These are phyloP conservation scores for Epichloe sylvatica DNA, from an alignment of 2,329 filamentous ascomycete genomes.

Conservation along the genomic window DNA sequence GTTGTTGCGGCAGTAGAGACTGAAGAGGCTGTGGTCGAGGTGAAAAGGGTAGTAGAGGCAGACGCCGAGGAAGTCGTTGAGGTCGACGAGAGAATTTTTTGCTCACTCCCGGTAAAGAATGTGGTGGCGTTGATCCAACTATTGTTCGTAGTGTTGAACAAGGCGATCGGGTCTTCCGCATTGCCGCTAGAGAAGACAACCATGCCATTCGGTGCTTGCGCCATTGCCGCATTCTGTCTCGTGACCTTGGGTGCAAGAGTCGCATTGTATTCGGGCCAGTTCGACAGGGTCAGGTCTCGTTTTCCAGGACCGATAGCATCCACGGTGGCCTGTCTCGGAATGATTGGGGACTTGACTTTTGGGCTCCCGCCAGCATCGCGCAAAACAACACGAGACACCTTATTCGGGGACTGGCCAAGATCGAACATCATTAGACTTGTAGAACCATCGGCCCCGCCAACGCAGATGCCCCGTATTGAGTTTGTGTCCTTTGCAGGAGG, in stretches of 20 bases:
- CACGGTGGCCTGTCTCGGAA: slow-evolving; percentile 21
- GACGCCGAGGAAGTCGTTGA: slow-evolving; percentile 17
- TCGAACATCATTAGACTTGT: slow-evolving; percentile 71
- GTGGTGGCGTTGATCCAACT: slow-evolving; percentile 60
- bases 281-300: slow-evolving; percentile 37
- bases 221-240: slow-evolving; percentile 57
- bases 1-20: slow-evolving; percentile 9
- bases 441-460: slow-evolving; percentile 62
- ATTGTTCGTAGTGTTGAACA: slow-evolving; percentile 67
- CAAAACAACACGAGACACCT: slow-evolving; percentile 56
- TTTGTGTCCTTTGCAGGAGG: slow-evolving; percentile 45
- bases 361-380: slow-evolving; percentile 44
- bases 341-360: slow-evolving; percentile 31
- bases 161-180: slow-evolving; percentile 49
- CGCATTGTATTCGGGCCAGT: slow-evolving; percentile 70
- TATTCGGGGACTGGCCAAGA: slow-evolving; percentile 58
- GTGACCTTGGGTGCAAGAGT: slow-evolving; percentile 50
- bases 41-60: slow-evolving; percentile 11
- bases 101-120: slow-evolving; percentile 39
- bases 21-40: slow-evolving; percentile 9
- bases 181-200: slow-evolving; percentile 71
- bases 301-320: slow-evolving; percentile 8
- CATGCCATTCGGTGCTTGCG: slow-evolving; percentile 49
- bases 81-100: slow-evolving; percentile 23
- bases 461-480: slow-evolving; percentile 45